A percentile compares a stretch with the other conserved stretches of the same genome.
phyloP scores from a whole-genome alignment of 257 asterid species.

The Primulina tabacum region DNA sequence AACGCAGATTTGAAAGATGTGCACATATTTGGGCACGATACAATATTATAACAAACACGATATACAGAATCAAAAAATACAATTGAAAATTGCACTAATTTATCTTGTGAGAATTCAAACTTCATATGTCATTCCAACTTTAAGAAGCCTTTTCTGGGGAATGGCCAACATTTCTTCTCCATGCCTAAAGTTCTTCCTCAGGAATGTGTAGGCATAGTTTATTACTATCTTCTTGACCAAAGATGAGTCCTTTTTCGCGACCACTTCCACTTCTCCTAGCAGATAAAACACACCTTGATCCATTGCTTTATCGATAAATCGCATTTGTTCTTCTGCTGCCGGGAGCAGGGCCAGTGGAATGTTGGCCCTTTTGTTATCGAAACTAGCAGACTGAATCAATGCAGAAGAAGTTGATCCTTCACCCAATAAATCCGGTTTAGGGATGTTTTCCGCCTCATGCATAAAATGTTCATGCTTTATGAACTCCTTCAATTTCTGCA shows the following conservation, averaged over 20 bases:
- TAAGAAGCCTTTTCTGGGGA: conserved; percentile 39
- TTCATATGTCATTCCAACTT: conserved; percentile 50
- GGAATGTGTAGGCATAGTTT: conserved; percentile 33
- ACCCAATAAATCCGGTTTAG: not conserved
- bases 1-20: no score
- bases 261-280: conserved; percentile 46
- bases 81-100: no score
- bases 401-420: conserved; percentile 15
- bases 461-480: conserved; percentile 29
- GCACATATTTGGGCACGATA: no score
- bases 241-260: conserved; percentile 33
- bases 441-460: no score
- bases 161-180: conserved; percentile 40
- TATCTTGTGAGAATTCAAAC: not conserved
- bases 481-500: conserved; percentile 38
- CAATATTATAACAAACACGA: no score
- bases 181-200: conserved; percentile 42
- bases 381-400: conserved; percentile 22
- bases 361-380: no score
- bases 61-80: no score
- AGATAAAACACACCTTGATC: conserved; percentile 39
- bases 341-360: not conserved
- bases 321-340: conserved; percentile 30
- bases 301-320: conserved; percentile 27
- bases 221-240: conserved; percentile 29